These are phyloP conservation scores for Salix arbutifolia DNA, from an alignment of 345 rosid species.

Conservation along the genomic window DNA sequence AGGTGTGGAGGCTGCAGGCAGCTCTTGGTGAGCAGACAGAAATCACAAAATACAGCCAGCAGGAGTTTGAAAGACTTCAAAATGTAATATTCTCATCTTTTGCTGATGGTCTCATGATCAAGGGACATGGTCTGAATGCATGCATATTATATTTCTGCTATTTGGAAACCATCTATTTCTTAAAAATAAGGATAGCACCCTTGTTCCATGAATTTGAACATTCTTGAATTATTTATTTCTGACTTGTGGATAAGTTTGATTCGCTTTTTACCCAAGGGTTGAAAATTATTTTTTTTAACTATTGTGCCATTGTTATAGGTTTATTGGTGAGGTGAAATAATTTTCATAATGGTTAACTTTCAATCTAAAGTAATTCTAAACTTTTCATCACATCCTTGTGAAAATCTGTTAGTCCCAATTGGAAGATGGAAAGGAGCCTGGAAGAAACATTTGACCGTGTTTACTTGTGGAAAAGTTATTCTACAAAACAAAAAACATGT, in stretches of 20 bases:
- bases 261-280: neutral
- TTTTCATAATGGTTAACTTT: neutral
- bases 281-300: neutral
- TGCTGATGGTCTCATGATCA: neutral
- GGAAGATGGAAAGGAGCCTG: neutral
- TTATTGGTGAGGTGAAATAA: neutral
- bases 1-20: slow-evolving; percentile 99
- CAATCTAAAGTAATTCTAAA: neutral
- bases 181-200: neutral
- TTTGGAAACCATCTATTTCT: neutral
- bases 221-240: neutral
- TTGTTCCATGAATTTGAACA: neutral
- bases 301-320: neutral
- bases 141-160: neutral
- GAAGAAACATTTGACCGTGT: neutral
- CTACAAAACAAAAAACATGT: no score
- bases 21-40: slow-evolving; percentile 96
- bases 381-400: neutral
- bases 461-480: no score
- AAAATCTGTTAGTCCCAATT: neutral
- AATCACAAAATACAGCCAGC: slow-evolving; percentile 82
- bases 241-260: neutral
- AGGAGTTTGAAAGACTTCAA: slow-evolving; percentile 91
- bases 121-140: neutral
- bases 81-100: slow-evolving; percentile 41